Base-by-base conservation (phyloP, 1,284 basidiomycete genomes). In the Microbotryomycetes sp. region DNA sequence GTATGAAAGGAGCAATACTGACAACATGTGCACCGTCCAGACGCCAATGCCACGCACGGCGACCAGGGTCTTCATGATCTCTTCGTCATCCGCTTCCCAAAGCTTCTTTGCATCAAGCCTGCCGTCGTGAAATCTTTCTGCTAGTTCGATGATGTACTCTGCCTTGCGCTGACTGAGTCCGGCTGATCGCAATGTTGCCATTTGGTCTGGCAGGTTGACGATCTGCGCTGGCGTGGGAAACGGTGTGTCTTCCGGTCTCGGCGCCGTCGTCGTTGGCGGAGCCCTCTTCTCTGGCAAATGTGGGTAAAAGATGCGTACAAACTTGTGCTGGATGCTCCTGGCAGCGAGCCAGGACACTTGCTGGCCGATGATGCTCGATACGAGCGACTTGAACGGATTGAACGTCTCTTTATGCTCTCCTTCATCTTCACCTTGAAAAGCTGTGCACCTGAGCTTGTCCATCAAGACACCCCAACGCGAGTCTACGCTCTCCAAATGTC, bases 311-410 rank as follows among this genome's bases (percentile, higher is more conserved):
- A 89, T 76, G 45, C 86, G 80, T 47, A 84, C 79, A 73, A 97
- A 96, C 60, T 82, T 85, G 75, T 90, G 86, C n/a, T 81, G 83
- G 56, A 96, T 91, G 4, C 88, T 85, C 45, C 87, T 80, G 0
- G 92, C 92, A 3, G 91, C 91, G 30, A 87, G 76, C 89, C 89
- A 93, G 0, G 88, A 90, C 46, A 97, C 91, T 75, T 97, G 68
- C 52, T 73, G 72, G 13, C 72, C 72, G 3, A 89, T 75, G 61
- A 90, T 88, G 31, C 83, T 85, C 2, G 81, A 82, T 9, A 62
- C 61, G 28, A 63, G 58, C 1, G 85, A 82, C 51, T 83, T 83
- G 67, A 89, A 90, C 2, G 88, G 87, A 73, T 88, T 85, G 23
- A 88, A 79, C 41, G 78, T 78, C 70, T 88, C 76, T 3, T 81